Conservation (phyloP, 495 filamentous ascomycete genomes). For the Annulohypoxylon maeteangense region DNA sequence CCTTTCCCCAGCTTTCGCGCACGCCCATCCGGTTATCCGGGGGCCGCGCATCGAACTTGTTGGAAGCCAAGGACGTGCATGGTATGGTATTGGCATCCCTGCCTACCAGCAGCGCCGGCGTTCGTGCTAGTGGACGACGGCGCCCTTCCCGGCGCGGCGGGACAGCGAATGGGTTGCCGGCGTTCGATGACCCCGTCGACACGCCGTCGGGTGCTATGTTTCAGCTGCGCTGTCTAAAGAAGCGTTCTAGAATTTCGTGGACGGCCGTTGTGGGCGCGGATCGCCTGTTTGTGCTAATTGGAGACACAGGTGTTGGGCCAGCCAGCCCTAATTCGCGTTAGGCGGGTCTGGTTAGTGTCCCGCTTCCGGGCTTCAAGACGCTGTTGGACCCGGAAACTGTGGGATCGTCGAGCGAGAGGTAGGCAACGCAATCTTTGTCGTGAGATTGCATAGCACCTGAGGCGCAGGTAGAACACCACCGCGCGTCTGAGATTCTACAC, state of each 20-base stretch:
- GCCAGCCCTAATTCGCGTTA: neutral
- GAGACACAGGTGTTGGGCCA: constrained; percentile 13
- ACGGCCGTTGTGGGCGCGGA: neutral
- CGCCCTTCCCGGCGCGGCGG: constrained; percentile 2
- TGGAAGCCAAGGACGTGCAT: neutral
- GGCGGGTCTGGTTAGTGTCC: neutral
- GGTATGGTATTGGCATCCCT: neutral
- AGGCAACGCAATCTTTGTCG: neutral
- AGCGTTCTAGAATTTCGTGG: constrained; percentile 23
- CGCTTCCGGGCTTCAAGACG: neutral
- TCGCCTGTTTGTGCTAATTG: neutral
- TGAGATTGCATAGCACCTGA: too few species aligned
- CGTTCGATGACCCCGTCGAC: neutral
- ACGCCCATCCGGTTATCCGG: constrained; percentile 8
- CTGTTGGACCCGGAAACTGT: neutral
- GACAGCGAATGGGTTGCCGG: neutral
- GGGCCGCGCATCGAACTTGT: too few species aligned
- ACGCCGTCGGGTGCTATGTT: constrained; percentile 24
- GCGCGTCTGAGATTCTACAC: neutral
- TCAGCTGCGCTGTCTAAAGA: constrained; percentile 19
- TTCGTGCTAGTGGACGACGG: constrained; percentile 15
- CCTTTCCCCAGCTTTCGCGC: neutral
- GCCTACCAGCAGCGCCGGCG: neutral
- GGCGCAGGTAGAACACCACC: neutral
- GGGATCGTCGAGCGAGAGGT: neutral